Conservation (phyloP, 23 red algal genomes). For the Gracilaria domingensis region DNA sequence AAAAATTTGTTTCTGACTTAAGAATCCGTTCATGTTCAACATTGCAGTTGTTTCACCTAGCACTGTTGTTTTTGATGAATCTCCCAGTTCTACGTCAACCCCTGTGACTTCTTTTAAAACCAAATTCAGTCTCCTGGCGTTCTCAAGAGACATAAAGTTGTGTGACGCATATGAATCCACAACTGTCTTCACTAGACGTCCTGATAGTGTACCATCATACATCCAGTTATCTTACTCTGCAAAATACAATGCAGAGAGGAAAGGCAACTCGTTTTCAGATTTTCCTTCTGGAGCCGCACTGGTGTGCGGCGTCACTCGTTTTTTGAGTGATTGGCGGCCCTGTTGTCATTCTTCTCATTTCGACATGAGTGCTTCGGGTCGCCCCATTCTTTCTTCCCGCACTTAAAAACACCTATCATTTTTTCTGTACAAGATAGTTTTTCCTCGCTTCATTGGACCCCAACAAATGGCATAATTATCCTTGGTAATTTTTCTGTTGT, state of each 20-base stretch:
- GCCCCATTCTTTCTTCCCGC: conserved; percentile 29
- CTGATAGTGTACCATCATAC: not conserved
- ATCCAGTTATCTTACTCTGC: conserved; percentile 36
- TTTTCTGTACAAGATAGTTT: conserved; percentile 26
- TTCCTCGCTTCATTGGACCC: conserved; percentile 20
- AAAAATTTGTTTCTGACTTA: not conserved
- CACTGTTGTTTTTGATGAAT: conserved; percentile 2
- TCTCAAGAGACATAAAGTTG: not conserved
- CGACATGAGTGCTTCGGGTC: conserved; percentile 11
- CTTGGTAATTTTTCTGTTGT: not conserved
- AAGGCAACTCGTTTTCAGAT: not conserved
- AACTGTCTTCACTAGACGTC: conserved; percentile 23
- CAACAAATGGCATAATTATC: conserved; percentile 11
- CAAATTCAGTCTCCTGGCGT: not conserved
- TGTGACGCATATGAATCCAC: conserved; percentile 32
- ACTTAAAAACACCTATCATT: conserved; percentile 50
- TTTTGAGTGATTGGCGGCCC: conserved; percentile 37
- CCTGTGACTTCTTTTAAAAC: not conserved
- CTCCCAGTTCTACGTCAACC: conserved; percentile 24
- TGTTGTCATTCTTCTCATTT: not conserved
- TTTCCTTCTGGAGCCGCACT: conserved; percentile 34
- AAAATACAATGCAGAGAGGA: conserved; percentile 28
- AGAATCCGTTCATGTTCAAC: conserved; percentile 13
- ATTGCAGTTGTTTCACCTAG: conserved; percentile 8
- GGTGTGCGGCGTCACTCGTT: conserved; percentile 19